Conservation (phyloP, 495 filamentous ascomycete species). For the Penicilliopsis zonata region DNA sequence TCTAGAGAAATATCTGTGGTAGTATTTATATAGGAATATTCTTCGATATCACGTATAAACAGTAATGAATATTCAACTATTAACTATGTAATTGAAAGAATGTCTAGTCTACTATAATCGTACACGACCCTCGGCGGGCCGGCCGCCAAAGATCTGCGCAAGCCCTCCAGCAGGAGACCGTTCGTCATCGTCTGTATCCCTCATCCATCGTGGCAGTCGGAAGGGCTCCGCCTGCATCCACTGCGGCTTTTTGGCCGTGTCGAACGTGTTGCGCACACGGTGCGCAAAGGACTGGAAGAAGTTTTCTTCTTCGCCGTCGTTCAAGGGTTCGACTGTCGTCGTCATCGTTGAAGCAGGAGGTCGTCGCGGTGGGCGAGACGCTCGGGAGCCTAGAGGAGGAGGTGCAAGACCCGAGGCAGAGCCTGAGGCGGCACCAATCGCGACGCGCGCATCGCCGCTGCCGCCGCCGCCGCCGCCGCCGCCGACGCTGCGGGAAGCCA, state of each 20-base stretch:
- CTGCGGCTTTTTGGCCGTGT: conserved; percentile 66
- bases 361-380: conserved; percentile 16
- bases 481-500: conserved; percentile 20
- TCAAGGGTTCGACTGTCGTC: conserved; percentile 20
- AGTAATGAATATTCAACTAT: conserved; percentile 14
- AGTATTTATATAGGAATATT: no score
- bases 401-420: no score
- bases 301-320: conserved; percentile 58
- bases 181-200: conserved; percentile 21
- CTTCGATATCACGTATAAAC: no score
- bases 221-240: conserved; percentile 64
- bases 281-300: conserved; percentile 78
- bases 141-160: conserved; percentile 42
- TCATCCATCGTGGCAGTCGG: conserved; percentile 81
- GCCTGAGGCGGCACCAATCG: no score
- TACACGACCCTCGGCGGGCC: conserved; percentile 37
- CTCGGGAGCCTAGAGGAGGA: conserved; percentile 13
- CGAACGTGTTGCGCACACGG: conserved; percentile 81
- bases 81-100: conserved; percentile 13
- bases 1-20: no score
- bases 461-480: conserved; percentile 13
- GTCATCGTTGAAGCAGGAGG: conserved; percentile 12
- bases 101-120: conserved; percentile 16
- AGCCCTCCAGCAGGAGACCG: conserved; percentile 27
- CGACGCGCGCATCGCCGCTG: conserved; percentile 20